Conservation (phyloP, 352 stramenopile genomes). For the Pythium monospermum region DNA sequence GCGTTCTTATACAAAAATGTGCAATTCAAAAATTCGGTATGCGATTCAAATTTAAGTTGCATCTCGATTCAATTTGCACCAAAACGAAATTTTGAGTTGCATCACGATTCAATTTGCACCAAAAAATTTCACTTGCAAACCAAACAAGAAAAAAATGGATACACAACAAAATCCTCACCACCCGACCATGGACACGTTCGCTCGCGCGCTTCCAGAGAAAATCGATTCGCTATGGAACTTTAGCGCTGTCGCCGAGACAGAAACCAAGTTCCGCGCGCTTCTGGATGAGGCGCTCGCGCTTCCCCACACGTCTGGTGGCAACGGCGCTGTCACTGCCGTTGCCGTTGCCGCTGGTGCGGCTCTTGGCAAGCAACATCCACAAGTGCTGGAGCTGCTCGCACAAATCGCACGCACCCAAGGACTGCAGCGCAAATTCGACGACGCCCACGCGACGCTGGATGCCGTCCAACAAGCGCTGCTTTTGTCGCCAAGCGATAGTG, state of each 20-base stretch:
- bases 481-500: no score
- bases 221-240: constrained; percentile 15
- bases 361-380: neutral
- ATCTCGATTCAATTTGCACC: neutral
- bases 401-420: constrained; percentile 24
- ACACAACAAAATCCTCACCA: no score
- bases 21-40: neutral
- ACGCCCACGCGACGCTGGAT: constrained; percentile 18
- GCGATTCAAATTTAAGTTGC: neutral
- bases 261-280: constrained; percentile 7
- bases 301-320: neutral
- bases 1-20: neutral
- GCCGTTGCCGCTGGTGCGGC: neutral
- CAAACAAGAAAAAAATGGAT: no score
- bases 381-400: constrained; percentile 16
- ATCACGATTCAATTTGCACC: neutral
- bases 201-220: neutral
- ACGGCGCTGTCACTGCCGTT: neutral
- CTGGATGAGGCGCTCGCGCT: constrained; percentile 5
- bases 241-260: constrained; percentile 1
- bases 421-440: constrained; percentile 19
- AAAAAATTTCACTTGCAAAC: neutral
- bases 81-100: neutral
- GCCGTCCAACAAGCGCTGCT: constrained; percentile 1
- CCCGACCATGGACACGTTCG: constrained; percentile 10